Base-by-base conservation (phyloP, 2,329 filamentous ascomycete species). In the Exophiala lecanii-corni region DNA sequence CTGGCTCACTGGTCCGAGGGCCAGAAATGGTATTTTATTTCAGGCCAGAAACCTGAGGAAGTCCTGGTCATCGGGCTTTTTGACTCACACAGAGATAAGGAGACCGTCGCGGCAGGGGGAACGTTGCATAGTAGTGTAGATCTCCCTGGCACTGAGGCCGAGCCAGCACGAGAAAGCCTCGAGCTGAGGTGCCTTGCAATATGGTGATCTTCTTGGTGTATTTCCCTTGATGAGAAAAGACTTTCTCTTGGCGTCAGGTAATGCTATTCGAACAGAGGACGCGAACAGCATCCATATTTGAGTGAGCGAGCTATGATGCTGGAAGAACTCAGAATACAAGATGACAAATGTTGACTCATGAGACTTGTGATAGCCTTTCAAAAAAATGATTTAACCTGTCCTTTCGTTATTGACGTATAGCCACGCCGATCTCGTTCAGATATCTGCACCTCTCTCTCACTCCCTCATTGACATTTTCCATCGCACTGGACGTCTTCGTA, bases 371-470 rank as follows among this genome's bases (percentile, higher is more conserved):
- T n/a, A n/a, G n/a, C n/a, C n/a, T n/a, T n/a, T n/a, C n/a, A n/a
- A n/a, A n/a, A n/a, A n/a, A n/a, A n/a, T n/a, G n/a, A n/a, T n/a
- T n/a, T n/a, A n/a, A n/a, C n/a, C n/a, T n/a, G n/a, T n/a, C n/a
- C n/a, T n/a, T n/a, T n/a, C n/a, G n/a, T n/a, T n/a, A n/a, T n/a
- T n/a, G n/a, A n/a, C n/a, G n/a, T 49, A 77, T 58, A 13, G 58
- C 61, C 25, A 64, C 45, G 2, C 72, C 75, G 59, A 79, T 76
- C 20, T 62, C 62, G 20, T 56, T 57, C 46, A 76, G 62, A 59
- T 75, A 79, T 15, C 57, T 50, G 59, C 76, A 79, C 41, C 69
- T 67, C 33, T 55, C 56, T 53, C 55, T 54, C 49, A 73, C 67
- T 4, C 57, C 62, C 2, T 34, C 28, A 20, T 65, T 60, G 12